Evolutionary conservation across 768 basidiomycete species (phyloP).

Genomic region (Serpula lacrymans): DNA sequence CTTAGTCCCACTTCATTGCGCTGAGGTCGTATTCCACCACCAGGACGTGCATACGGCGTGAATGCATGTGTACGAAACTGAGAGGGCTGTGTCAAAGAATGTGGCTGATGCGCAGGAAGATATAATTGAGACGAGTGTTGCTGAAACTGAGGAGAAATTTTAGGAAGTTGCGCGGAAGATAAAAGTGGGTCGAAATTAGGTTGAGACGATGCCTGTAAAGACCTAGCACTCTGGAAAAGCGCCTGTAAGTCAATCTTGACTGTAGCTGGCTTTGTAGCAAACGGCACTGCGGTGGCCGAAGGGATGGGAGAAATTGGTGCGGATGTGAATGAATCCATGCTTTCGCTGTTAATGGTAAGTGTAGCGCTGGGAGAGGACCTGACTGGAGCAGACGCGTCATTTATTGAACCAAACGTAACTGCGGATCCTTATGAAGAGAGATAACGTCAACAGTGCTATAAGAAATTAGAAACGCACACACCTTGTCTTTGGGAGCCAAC

Average conservation of each 20-base stretch:
- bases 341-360: conserved; percentile 61
- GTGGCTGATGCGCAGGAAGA: conserved; percentile 33
- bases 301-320: conserved; percentile 7
- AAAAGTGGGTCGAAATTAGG: conserved; percentile 54
- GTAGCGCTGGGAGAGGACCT: conserved; percentile 79
- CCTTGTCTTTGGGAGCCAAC: conserved; percentile 68
- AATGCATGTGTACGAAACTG: conserved; percentile 45
- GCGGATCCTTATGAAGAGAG: conserved; percentile 47
- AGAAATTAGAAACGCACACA: conserved; percentile 23
- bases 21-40: conserved; percentile 41
- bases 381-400: conserved; percentile 71
- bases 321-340: conserved; percentile 55
- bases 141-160: conserved; percentile 52
- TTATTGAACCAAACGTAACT: conserved; percentile 89
- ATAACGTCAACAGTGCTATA: neutral
- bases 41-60: conserved; percentile 45
- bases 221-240: conserved; percentile 39
- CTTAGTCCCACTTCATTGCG: conserved; percentile 43
- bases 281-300: conserved; percentile 6
- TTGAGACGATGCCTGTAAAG: conserved; percentile 39
- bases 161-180: conserved; percentile 51
- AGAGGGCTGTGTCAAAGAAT: conserved; percentile 34
- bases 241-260: conserved; percentile 37
- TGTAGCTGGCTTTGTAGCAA: conserved; percentile 26
- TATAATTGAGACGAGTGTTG: conserved; percentile 32